Evolutionary conservation across 2,329 filamentous ascomycete species (phyloP), one percentile per base, ranked within the genome.

Genomic region (Hortaea werneckii): DNA sequence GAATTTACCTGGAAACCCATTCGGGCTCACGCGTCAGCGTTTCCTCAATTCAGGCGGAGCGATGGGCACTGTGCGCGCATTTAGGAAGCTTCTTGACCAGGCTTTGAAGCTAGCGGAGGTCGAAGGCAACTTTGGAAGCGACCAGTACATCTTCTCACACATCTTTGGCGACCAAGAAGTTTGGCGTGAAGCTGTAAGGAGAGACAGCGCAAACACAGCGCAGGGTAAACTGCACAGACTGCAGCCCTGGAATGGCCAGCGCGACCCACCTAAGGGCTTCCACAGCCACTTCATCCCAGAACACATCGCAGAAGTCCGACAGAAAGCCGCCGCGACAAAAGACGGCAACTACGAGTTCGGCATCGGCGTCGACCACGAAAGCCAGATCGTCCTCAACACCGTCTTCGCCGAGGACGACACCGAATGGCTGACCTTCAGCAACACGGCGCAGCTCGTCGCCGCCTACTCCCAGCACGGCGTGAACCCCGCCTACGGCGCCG

Each of bases 11-110:
- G 32, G 32, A 9, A 57, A 60, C 1, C 56, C 67, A 13, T 61
- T 60, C 5, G 59, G 60, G 45, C 57, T 65, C 30, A 70, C 65
- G 35, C 64, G 69, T 1, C 72, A 72, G 10, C 63, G 69, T 11
- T 77, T 67, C 60, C 50, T 60, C 12, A 54, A 56, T 37, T 50
- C 52, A 1, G 54, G 55, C 9, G 49, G 54, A 1, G 51, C 42
- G 6, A 54, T 61, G 30, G 58, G 57, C 2, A 48, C 49, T 7
- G 50, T 58, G 5, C 44, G 49, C n/a, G 56, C 55, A 4, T 55
- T 61, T 55, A 50, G 54, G 5, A 54, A 54, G 32, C 51, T 61
- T 28, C 60, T 57, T 39, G 45, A 45, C 7, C 53, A 57, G 38
- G 55, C 70, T 4, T 49, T 69, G 9, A 41, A 49, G 35, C 63